Conservation (phyloP, 345 rosid genomes). For the Excoecaria cochinchinensis region DNA sequence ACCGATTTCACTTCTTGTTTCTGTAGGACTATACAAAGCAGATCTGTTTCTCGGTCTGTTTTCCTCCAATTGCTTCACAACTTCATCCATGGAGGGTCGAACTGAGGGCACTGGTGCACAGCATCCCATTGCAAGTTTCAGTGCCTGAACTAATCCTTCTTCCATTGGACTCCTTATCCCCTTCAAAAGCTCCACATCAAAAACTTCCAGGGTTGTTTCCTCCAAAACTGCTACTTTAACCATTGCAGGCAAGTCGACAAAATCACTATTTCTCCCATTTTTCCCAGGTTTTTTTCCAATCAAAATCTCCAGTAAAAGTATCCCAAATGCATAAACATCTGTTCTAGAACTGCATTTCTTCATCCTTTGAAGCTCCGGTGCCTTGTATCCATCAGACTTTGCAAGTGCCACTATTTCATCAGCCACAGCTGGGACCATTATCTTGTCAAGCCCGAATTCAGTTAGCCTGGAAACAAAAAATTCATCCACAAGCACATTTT, state of each 20-base stretch:
- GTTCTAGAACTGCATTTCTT: conserved; percentile 92
- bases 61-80: conserved; percentile 92
- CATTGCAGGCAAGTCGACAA: conserved; percentile 75
- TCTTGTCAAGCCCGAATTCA: conserved; percentile 87
- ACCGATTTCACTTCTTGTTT: conserved; percentile 79
- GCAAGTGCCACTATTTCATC: conserved; percentile 91
- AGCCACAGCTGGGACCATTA: conserved; percentile 87
- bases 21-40: conserved; percentile 86
- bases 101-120: conserved; percentile 93
- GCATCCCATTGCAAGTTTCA: conserved; percentile 99
- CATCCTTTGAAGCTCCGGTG: conserved; percentile 95
- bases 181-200: conserved; percentile 76
- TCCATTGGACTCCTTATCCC: conserved; percentile 95
- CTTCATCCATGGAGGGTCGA: conserved; percentile 94
- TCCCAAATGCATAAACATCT: conserved; percentile 91
- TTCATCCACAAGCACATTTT: conserved; percentile 91
- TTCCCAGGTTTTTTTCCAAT: conserved; percentile 93
- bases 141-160: conserved; percentile 89
- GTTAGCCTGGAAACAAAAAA: conserved; percentile 78
- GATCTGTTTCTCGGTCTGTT: conserved; percentile 96
- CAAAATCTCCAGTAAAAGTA: conserved; percentile 79
- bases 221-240: conserved; percentile 94
- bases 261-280: conserved; percentile 57
- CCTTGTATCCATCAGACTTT: conserved; percentile 84
- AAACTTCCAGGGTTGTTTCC: conserved; percentile 94